Base-by-base conservation (phyloP, 1,284 basidiomycete genomes). In the Ustilago nuda region DNA sequence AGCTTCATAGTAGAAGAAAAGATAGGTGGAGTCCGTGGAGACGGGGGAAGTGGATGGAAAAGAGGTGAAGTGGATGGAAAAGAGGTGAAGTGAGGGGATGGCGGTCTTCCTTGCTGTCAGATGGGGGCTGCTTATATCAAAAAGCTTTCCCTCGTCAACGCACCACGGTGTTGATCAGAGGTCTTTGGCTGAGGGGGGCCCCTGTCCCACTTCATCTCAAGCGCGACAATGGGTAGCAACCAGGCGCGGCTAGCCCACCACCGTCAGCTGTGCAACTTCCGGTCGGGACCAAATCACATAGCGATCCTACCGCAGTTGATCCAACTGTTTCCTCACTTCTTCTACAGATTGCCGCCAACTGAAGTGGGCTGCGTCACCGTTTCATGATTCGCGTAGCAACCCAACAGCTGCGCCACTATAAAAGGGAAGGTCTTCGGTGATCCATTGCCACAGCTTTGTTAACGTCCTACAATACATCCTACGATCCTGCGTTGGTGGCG, bases 1-100 rank as follows among this genome's bases (percentile, higher is more conserved):
- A 71, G 19, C 62, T 71, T 71, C 68, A 71, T 71, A 1, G 23
- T 64, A 2, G 12, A 19, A 15, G 19, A 36, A 15, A 11, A 39
- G 43, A 32, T 13, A 36, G 8, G 32, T 32, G n/a, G 23, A 2
- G 12, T 50, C 27, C 11, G 9, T 32, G n/a, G 48, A 17, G 39
- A 27, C 23, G 23, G 19, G n/a, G 39, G 32, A 48, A 19, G n/a
- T 11, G 17, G 8, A 17, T 11, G 32, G 23, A 17, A 19, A n/a
- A 39, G 41, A 33, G 55, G 43, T 11, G 33, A 35, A 33, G 19
- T 33, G 11, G 8, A 17, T 11, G 32, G 23, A 17, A 19, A n/a
- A 39, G 41, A 33, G 55, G 43, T 11, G 33, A 35, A 33, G 19
- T 33, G 11, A 4, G 3, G 11, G 27, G 15, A 4, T 3, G 19